These are phyloP conservation scores for Rhodotorula glutinis DNA, from an alignment of 1,284 basidiomycete genomes.

Conservation along the genomic window DNA sequence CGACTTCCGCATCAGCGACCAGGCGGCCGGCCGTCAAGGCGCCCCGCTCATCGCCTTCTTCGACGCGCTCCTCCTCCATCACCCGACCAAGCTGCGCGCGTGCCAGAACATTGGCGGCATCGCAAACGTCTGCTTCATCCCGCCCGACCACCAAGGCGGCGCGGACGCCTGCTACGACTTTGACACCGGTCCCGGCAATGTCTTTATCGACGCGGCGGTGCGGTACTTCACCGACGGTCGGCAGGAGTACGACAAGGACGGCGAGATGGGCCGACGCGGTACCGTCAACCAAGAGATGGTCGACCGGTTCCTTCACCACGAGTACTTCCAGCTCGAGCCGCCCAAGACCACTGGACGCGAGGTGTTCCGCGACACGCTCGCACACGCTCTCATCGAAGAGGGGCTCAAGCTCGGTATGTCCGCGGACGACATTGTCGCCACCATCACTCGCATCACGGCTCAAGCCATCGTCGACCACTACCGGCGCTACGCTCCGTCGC, in stretches of 20 bases:
- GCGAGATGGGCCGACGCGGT: constrained; percentile 39
- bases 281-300: constrained; percentile 39
- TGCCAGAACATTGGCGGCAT: constrained; percentile 42
- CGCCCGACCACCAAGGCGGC: constrained; percentile 30
- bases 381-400: constrained; percentile 36
- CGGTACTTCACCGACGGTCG: constrained; percentile 33
- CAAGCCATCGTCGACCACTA: constrained; percentile 39
- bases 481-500: constrained; percentile 33
- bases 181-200: constrained; percentile 40
- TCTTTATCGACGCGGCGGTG: constrained; percentile 39
- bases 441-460: constrained; percentile 37
- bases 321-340: constrained; percentile 39
- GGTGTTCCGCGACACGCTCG: constrained; percentile 37
- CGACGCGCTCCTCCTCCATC: constrained; percentile 38
- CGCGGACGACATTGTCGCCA: constrained; percentile 36
- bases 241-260: constrained; percentile 39
- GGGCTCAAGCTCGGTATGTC: constrained; percentile 23
- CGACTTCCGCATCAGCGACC: constrained; percentile 37
- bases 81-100: constrained; percentile 37
- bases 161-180: constrained; percentile 36
- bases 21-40: constrained; percentile 36
- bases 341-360: constrained; percentile 42
- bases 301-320: constrained; percentile 36
- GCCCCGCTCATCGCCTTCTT: constrained; percentile 38
- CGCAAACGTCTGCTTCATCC: constrained; percentile 39